A percentile compares a stretch with the other conserved stretches of the same genome.
Conservation (phyloP, 2,329 filamentous ascomycete genomes). For the Aspergillus tanneri region DNA sequence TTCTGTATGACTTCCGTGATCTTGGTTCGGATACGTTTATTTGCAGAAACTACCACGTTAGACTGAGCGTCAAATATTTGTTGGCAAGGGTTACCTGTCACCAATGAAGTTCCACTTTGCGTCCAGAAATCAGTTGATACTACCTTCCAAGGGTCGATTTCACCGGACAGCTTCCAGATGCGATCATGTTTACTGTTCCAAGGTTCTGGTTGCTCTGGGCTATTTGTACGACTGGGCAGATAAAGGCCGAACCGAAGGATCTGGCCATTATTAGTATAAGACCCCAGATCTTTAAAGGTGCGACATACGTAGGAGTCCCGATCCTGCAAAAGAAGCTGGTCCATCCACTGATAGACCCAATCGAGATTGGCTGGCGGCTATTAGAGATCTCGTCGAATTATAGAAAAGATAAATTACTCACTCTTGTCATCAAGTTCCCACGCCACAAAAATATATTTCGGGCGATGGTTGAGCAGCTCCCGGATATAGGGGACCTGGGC, state of each 20-base stretch:
- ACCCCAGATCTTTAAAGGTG: background rate
- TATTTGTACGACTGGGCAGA: background rate
- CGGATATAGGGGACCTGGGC: constrained; percentile 30
- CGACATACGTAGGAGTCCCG: constrained; percentile 6
- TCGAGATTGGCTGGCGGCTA: constrained; percentile 13
- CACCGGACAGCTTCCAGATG: background rate
- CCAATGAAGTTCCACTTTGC: background rate
- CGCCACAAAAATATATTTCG: constrained; percentile 10
- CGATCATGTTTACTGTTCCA: constrained; percentile 4
- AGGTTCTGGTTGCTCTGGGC: background rate
- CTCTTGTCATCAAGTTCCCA: constrained; percentile 11
- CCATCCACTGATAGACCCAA: constrained; percentile 16
- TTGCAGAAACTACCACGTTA: background rate
- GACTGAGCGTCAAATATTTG: background rate
- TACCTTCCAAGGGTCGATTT: constrained; percentile 1
- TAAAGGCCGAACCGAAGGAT: constrained; percentile 5
- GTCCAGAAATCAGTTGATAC: constrained; percentile 4
- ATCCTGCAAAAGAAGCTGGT: constrained; percentile 14
- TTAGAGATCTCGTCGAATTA: background rate
- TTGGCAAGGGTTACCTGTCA: constrained; percentile 1
- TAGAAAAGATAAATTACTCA: background rate
- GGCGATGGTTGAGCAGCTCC: constrained; percentile 15
- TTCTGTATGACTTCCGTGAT: background rate
- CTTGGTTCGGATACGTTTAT: background rate
- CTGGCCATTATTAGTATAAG: background rate